Evolutionary conservation across 192 early-diverging fungal species (phyloP), one percentile per base, ranked within the genome.

Genomic region (Ambispora gerdemannii): DNA sequence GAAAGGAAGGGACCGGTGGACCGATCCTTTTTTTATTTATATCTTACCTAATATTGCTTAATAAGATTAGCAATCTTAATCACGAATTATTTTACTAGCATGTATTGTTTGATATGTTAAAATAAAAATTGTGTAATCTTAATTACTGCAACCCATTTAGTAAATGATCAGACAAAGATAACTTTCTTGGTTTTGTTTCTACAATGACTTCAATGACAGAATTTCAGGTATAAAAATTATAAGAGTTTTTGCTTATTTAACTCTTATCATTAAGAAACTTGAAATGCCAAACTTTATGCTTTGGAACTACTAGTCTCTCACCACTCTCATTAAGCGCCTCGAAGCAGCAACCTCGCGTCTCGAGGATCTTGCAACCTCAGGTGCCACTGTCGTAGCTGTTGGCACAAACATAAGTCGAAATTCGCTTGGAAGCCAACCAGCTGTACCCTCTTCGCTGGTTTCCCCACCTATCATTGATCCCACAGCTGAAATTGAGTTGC

Each of bases 311-410:
- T 80, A 81, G 43, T 82, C 83, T 24, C 83, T 93, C 52, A 78
- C 86, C 11, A 82, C 82, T 47, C 87, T 99, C 52, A 80, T 98
- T 63, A 93, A 89, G 82, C 88, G 97, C 31, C 83, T 99, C 33
- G 97, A 99, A 80, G 84, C 89, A 24, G 95, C 95, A 61, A 95
- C 95, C 15, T 80, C 86, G 8, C 90, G 93, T 43, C 84, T 99
- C 27, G 97, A 99, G 67, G 91, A 92, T 76, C 71, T 95, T 35
- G 87, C 94, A 17, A 76, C 86, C 65, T 74, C 81, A 33, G 76
- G 77, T 38, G 74, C 80, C 43, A 82, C 86, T 59, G 75, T 75
- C 50, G 75, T 78, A 25, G 71, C 76, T 20, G 72, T 82, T 30
- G 69, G 83, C 1, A 70, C 74, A 28, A 76, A 75, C 6, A 60